Base-by-base conservation (phyloP, 306 rosid species). In the Prunus mongolica region DNA sequence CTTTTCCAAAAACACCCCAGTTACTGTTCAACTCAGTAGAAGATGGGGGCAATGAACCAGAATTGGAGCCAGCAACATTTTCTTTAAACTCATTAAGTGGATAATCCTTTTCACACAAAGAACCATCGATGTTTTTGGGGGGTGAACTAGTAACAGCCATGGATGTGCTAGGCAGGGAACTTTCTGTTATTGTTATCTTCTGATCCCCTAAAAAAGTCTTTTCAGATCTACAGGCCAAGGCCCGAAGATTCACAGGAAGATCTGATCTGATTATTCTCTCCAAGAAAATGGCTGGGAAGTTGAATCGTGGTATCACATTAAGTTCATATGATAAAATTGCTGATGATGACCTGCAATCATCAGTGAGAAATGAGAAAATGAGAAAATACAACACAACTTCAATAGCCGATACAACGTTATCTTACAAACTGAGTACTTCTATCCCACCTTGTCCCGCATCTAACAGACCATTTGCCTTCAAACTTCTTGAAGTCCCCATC, bases 401-500 rank as follows among this genome's bases (percentile, higher is more conserved):
- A 69, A 69, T 79, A 56, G 38, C 47, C 52, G 41, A 18, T 28
- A 56, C 62, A 9, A 64, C 30, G 44, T 73, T 66, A 66, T 69
- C 58, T 73, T 78, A 52, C 52, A 34, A 81, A 77, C n/a, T 9
- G n/a, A 62, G 44, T 16, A 83, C 70, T 68, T 20, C 61, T 51
- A 67, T 71, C 73, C 68, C 78, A 90, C 98, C 97, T 87, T 66
- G 81, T 84, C 76, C 93, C 93, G 74, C 92, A 91, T 81, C 91
- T 90, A 60, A 92, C 81, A 12, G 87, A 88, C 98, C 98, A 95
- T 88, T 92, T 92, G 54, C 98, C 98, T 67, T 95, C 97, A 83
- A 90, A 95, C 86, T 92, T 92, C 82, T 92, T 95, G 61, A 89
- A 95, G 82, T 95, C 98, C 69, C 98, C 97, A 80, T 95, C 98